Evolutionary conservation across 345 rosid species (phyloP), one percentile per base, ranked within the genome.

Genomic region (Rhodomyrtus tomentosa): DNA sequence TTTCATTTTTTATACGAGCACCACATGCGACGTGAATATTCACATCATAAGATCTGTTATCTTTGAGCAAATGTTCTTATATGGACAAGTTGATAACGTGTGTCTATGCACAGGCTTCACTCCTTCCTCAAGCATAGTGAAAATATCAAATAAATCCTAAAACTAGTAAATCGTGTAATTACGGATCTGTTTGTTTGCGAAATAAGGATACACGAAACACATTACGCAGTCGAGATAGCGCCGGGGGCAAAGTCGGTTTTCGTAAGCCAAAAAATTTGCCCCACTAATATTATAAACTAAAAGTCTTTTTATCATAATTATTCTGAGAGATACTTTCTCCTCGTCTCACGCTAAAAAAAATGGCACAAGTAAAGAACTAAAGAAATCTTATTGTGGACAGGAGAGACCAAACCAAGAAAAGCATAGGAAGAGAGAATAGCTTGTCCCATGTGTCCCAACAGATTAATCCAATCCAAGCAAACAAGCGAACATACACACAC

Each of bases 381-480:
- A 11, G 29, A 25, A 55, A 55, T 1, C 62, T 55, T 55, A 29
- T 25, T 1, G 29, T 11, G 3, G 51, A 5, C 15, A 4, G 0
- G 3, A 25, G 62, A 55, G 62, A 14, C 1, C 29, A 55, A 0
- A 2, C 29, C 7, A 0, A 12, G 12, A 55, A 55, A 11, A 11
- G 62, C 15, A 4, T 55, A 55, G 2, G 15, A 10, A 55, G 32
- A 11, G 3, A 13, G 7, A 56, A 5, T 56, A 25, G 5, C 1
- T n/a, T n/a, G 68, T n/a, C 0, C 32, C 32, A 12, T 2, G n/a
- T n/a, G 68, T n/a, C 0, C 32, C 32, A 3, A 12, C 32, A 56
- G 0, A 4, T 4, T 0, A 11, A 10, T n/a, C 12, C 32, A 4
- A 56, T 25, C 32, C 16, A n/a, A 25, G 3, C 32, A 25, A 25